These are phyloP conservation scores for Naumovozyma castellii DNA, from an alignment of 805 yeast genomes.

Conservation along the genomic window DNA sequence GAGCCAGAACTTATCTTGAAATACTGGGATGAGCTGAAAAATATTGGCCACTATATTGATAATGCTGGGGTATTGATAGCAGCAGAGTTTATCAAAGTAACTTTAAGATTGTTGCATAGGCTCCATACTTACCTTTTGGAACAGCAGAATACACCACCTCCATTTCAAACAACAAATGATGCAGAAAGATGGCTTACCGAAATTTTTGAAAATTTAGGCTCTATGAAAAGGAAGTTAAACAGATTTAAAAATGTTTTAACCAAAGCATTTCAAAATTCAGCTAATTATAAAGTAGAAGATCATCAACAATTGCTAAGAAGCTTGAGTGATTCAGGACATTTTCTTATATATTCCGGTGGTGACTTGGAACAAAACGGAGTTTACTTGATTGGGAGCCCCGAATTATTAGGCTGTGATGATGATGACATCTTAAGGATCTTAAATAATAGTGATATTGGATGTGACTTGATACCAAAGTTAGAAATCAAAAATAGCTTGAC, in stretches of 20 bases:
- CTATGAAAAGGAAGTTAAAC: conserved; percentile 69
- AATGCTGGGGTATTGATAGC: conserved; percentile 80
- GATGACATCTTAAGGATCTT: conserved; percentile 38
- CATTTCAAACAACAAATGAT: conserved; percentile 31
- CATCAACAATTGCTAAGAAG: conserved; percentile 44
- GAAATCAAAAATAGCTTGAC: conserved; percentile 25
- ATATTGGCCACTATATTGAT: conserved; percentile 68
- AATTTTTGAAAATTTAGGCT: conserved; percentile 61
- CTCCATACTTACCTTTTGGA: conserved; percentile 60
- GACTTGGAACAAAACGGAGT: conserved; percentile 65
- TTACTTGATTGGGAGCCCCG: conserved; percentile 65
- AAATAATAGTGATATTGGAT: conserved; percentile 42
- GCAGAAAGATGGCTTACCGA: conserved; percentile 59
- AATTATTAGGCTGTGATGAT: conserved; percentile 31
- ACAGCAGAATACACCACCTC: conserved; percentile 58
- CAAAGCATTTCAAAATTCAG: conserved; percentile 64
- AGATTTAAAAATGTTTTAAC: conserved; percentile 65
- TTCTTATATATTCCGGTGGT: conserved; percentile 61
- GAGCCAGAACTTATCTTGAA: conserved; percentile 84
- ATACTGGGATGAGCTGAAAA: conserved; percentile 70
- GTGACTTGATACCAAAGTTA: conserved; percentile 33
- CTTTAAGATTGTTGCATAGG: conserved; percentile 59
- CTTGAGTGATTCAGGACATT: conserved; percentile 61
- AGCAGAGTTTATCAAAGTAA: conserved; percentile 56
- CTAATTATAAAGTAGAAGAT: conserved; percentile 46